phyloP scores from a whole-genome alignment of 352 stramenopile species.

The Globisporangium iwayamae region DNA sequence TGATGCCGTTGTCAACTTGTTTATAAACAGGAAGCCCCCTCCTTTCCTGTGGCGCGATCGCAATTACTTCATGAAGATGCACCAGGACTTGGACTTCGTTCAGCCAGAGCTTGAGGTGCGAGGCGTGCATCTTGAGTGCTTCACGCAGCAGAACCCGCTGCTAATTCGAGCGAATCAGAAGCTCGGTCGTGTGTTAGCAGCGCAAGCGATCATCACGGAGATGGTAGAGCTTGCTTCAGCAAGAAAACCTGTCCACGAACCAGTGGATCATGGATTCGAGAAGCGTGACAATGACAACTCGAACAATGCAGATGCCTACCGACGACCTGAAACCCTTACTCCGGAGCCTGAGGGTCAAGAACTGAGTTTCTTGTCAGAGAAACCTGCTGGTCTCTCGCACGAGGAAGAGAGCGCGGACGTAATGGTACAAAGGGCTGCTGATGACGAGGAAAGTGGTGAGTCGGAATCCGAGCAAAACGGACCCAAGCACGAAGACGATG shows the following conservation, averaged over 20 bases:
- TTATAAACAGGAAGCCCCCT: conserved; percentile 40
- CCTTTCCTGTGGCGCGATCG: conserved; percentile 66
- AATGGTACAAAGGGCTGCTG: conserved; percentile 1
- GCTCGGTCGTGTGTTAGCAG: conserved; percentile 61
- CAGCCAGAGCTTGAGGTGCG: conserved; percentile 43
- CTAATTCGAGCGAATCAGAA: conserved; percentile 72
- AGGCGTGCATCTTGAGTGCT: conserved; percentile 57
- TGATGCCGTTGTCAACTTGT: neutral
- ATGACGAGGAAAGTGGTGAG: conserved; percentile 1
- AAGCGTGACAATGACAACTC: neutral
- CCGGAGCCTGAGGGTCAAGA: conserved; percentile 1
- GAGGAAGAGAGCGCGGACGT: conserved; percentile 14
- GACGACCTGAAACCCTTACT: neutral
- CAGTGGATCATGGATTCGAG: conserved; percentile 18
- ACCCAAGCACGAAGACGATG: neutral
- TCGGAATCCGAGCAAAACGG: neutral
- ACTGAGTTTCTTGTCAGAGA: neutral
- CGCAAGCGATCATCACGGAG: conserved; percentile 68
- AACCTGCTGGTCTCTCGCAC: neutral
- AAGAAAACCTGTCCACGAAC: neutral
- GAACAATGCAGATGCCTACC: neutral
- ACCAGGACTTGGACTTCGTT: conserved; percentile 65
- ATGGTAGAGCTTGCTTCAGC: conserved; percentile 37
- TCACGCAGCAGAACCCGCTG: conserved; percentile 46
- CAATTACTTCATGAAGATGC: conserved; percentile 80